phyloP scores from a whole-genome alignment of 495 filamentous ascomycete genomes.

The Xylaria grammica region DNA sequence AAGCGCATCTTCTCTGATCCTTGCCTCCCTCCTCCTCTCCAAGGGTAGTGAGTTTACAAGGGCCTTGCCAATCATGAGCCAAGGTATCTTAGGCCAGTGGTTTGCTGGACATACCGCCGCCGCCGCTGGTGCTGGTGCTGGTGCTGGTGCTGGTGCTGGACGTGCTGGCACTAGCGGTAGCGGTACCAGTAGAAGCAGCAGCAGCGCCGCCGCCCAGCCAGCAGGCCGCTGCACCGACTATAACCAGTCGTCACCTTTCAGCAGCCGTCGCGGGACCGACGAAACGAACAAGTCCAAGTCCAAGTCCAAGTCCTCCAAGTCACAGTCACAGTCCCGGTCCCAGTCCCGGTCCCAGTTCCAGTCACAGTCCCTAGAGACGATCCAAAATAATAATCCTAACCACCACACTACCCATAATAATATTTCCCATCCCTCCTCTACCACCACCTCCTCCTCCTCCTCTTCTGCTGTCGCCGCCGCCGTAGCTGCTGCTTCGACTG shows the following conservation, averaged over 20 bases:
- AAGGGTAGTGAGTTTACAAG: too few relatives aligned
- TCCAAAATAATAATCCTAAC: constrained; percentile 27
- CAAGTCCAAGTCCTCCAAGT: constrained; percentile 14
- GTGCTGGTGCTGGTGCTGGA: too few relatives aligned
- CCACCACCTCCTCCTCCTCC: constrained; percentile 10
- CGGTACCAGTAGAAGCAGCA: too few relatives aligned
- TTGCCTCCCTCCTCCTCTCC: neutral
- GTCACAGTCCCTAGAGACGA: constrained; percentile 13
- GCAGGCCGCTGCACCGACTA: constrained; percentile 22
- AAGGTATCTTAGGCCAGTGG: constrained; percentile 36
- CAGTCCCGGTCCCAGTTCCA: constrained; percentile 1
- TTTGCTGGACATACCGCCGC: constrained; percentile 30
- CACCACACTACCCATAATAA: constrained; percentile 35
- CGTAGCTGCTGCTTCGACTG: constrained; percentile 26
- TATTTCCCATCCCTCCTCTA: constrained; percentile 23
- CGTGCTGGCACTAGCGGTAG: neutral
- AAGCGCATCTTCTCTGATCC: constrained; percentile 26
- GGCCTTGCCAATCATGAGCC: constrained; percentile 36
- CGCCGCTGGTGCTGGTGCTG: too few relatives aligned
- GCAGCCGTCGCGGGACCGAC: constrained; percentile 26
- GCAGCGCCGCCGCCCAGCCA: neutral
- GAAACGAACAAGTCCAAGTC: constrained; percentile 19
- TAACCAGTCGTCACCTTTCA: constrained; percentile 17
- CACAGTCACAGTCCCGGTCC: neutral
- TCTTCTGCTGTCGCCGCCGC: constrained; percentile 23